These are phyloP conservation scores for Vitis hybrid DNA, from an alignment of 177 flowering plant genomes.

Conservation along the genomic window DNA sequence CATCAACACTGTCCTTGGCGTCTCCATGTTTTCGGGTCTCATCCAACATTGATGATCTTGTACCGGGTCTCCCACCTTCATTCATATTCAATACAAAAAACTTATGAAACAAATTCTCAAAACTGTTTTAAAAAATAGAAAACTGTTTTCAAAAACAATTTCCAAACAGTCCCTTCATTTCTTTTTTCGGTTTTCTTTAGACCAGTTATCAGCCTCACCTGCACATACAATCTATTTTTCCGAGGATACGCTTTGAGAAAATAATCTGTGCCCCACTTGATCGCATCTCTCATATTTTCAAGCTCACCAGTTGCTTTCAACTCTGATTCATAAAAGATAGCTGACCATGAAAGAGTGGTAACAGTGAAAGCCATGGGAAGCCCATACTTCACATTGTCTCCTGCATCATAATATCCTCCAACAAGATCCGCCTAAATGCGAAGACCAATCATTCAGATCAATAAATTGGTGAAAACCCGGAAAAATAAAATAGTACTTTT, in stretches of 20 bases:
- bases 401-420: constrained; percentile 96
- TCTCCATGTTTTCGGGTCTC: constrained; percentile 83
- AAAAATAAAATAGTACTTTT: neutral
- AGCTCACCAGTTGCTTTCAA: constrained; percentile 63
- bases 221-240: constrained; percentile 55
- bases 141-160: neutral
- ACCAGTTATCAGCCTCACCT: constrained; percentile 37
- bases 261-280: constrained; percentile 91
- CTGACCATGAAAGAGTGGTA: constrained; percentile 79
- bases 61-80: constrained; percentile 76
- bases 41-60: constrained; percentile 81
- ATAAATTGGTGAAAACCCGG: neutral
- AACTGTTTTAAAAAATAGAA: constrained; percentile 1
- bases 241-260: constrained; percentile 60
- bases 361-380: constrained; percentile 94
- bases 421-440: constrained; percentile 55
- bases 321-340: constrained; percentile 47
- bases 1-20: constrained; percentile 61
- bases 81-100: neutral
- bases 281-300: constrained; percentile 45
- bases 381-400: constrained; percentile 92
- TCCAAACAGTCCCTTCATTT: too few species aligned
- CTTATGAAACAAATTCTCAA: too few species aligned
- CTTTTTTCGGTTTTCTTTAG: too few species aligned
- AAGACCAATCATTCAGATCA: neutral